Evolutionary conservation across 306 rosid species (phyloP).

Genomic region (Datisca glomerata): DNA sequence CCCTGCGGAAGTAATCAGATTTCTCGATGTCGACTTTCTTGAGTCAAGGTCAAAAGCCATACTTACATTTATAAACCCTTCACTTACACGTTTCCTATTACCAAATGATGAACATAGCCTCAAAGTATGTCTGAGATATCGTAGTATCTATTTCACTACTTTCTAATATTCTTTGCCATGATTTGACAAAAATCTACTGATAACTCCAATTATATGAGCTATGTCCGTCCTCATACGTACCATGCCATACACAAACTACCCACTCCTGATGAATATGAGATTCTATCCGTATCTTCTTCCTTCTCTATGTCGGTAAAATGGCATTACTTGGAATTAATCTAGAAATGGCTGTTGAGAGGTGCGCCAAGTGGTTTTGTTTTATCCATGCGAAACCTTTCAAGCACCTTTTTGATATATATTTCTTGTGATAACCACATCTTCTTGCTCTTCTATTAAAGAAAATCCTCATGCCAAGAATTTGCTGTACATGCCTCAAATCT

Average conservation of each 20-base stretch:
- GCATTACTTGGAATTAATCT: not conserved
- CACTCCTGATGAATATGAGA: not conserved
- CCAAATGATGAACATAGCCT: not conserved
- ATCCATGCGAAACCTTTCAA: not conserved
- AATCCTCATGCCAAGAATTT: not conserved
- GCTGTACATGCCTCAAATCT: not conserved
- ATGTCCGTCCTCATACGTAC: not conserved
- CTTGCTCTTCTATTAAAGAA: not conserved
- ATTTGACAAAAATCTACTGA: not conserved
- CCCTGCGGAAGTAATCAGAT: not conserved
- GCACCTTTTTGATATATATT: not conserved
- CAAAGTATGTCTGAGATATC: not conserved
- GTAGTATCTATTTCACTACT: conserved; percentile 1
- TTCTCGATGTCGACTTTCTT: not conserved
- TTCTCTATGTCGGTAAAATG: not conserved
- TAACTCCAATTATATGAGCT: not conserved
- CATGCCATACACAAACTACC: not conserved
- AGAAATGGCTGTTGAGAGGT: not conserved
- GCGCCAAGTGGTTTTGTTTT: not conserved
- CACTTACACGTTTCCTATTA: not conserved
- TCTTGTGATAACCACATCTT: conserved; percentile 3
- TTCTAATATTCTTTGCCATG: not conserved
- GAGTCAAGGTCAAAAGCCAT: not conserved
- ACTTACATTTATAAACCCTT: not conserved
- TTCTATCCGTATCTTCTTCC: not conserved